Conservation (phyloP, 768 basidiomycete genomes). For the Podaxis sp. region DNA sequence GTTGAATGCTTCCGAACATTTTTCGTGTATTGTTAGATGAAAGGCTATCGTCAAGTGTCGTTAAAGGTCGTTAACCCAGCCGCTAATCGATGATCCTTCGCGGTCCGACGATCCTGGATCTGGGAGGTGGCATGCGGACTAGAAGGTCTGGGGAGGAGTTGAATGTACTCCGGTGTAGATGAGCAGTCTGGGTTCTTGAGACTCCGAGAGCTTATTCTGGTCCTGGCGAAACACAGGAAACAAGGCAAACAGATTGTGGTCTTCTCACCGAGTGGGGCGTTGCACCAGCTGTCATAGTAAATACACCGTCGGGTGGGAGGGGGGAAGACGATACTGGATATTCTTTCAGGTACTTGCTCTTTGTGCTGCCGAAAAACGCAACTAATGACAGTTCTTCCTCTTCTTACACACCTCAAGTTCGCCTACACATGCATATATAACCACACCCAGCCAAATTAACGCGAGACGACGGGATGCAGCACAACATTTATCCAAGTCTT, state of each 20-base stretch:
- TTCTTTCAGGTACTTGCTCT: background rate
- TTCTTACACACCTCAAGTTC: background rate
- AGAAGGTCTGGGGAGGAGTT: background rate
- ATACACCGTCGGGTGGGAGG: background rate
- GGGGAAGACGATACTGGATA: background rate
- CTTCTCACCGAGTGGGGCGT: background rate
- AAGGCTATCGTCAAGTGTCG: background rate
- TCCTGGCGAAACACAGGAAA: background rate
- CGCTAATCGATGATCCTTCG: background rate
- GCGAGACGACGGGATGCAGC: constrained; percentile 21
- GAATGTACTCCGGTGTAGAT: background rate
- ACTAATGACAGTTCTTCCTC: background rate
- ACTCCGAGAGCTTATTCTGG: background rate
- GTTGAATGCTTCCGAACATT: background rate
- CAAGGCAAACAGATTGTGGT: background rate
- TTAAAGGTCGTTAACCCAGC: background rate
- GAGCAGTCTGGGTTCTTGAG: background rate
- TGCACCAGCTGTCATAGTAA: background rate
- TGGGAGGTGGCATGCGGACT: background rate
- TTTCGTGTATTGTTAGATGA: background rate
- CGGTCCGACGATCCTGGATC: background rate
- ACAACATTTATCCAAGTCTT: constrained; percentile 17
- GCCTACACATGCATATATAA: background rate
- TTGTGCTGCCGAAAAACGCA: background rate
- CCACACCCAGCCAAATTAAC: constrained; percentile 10